Conservation (phyloP, 257 asterid genomes). For the Capsicum pubescens region DNA sequence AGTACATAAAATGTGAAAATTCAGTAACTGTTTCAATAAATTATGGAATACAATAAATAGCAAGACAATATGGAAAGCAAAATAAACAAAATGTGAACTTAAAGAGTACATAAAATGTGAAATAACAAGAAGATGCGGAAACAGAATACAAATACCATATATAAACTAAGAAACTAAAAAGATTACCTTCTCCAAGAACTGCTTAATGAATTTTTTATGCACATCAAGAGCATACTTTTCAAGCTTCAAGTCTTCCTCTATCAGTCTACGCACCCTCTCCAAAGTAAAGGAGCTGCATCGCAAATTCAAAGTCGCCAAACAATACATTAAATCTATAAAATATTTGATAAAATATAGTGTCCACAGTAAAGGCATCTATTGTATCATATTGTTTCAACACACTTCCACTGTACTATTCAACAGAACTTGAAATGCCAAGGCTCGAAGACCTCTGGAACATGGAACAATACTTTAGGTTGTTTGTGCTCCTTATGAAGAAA, state of each 20-base stretch:
- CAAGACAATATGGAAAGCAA: neutral
- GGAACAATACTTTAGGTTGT: neutral
- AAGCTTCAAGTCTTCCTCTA: constrained; percentile 85
- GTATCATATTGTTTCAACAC: neutral
- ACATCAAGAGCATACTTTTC: constrained; percentile 70
- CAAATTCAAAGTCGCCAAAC: constrained; percentile 24
- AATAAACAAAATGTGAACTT: neutral
- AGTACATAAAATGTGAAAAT: neutral
- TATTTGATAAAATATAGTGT: neutral
- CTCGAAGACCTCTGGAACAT: neutral
- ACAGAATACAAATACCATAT: neutral
- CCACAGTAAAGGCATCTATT: neutral
- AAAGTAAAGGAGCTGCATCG: constrained; percentile 65
- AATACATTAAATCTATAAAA: constrained; percentile 6
- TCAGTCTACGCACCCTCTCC: constrained; percentile 74
- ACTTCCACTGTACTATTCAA: neutral
- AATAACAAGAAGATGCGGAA: neutral
- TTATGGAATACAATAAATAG: neutral
- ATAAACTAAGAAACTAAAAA: neutral
- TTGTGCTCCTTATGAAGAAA: constrained; percentile 40
- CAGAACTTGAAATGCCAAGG: neutral
- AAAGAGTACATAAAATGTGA: neutral
- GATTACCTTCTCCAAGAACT: constrained; percentile 64
- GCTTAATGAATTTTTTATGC: constrained; percentile 73
- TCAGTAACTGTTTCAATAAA: neutral